Conservation (phyloP, 1,284 basidiomycete genomes). For the Ustilago loliicola region DNA sequence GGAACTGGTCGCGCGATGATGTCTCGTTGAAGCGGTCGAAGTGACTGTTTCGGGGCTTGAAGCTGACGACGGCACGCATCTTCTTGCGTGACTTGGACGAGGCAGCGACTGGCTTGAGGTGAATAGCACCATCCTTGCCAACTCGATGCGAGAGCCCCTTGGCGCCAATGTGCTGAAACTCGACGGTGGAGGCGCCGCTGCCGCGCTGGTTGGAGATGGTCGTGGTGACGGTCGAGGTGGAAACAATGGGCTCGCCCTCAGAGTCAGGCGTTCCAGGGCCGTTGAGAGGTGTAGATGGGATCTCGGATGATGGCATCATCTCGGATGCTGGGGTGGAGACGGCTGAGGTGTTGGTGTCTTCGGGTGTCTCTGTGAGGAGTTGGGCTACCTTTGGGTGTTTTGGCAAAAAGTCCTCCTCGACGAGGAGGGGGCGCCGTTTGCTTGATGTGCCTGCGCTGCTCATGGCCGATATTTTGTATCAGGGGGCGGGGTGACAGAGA, state of each 20-base stretch:
- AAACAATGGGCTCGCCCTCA: constrained; percentile 37
- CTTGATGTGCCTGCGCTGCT: constrained; percentile 3
- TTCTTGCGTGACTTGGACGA: constrained; percentile 43
- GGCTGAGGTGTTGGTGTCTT: constrained; percentile 16
- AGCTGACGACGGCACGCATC: constrained; percentile 62
- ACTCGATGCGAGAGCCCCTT: constrained; percentile 52
- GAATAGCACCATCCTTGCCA: constrained; percentile 54
- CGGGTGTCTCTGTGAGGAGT: constrained; percentile 22
- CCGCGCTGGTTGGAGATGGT: constrained; percentile 42
- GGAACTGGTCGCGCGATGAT: constrained; percentile 55
- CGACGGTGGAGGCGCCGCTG: constrained; percentile 45
- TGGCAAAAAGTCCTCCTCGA: constrained; percentile 32
- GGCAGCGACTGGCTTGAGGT: constrained; percentile 53
- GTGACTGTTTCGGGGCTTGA: constrained; percentile 52
- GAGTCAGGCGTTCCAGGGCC: constrained; percentile 34
- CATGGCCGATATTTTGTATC: constrained; percentile 19
- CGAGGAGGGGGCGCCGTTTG: constrained; percentile 19
- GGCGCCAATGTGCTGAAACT: constrained; percentile 52
- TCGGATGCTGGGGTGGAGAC: constrained; percentile 35
- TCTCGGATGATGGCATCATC: constrained; percentile 23
- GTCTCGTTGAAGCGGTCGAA: constrained; percentile 63
- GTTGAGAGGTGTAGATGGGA: constrained; percentile 31
- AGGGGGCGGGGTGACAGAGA: too few species aligned
- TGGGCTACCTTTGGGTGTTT: constrained; percentile 31
- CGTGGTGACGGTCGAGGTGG: constrained; percentile 54